Conservation (phyloP, 106 monocot species). For the Apostasia ramifera region DNA sequence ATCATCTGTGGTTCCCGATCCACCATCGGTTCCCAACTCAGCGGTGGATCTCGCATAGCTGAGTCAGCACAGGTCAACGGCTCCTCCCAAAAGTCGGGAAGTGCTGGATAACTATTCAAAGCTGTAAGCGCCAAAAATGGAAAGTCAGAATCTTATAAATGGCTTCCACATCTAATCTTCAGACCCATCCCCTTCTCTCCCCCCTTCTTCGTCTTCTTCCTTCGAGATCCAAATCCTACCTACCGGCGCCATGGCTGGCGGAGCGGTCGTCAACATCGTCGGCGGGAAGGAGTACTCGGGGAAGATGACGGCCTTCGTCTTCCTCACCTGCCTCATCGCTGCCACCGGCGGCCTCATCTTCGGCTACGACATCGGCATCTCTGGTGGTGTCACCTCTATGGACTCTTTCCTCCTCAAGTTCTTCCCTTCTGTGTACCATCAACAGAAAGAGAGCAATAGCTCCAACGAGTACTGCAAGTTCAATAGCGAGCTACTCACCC, state of each 20-base stretch:
- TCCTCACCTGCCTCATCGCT: constrained; percentile 10
- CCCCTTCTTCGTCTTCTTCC: no score
- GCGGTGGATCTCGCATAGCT: no score
- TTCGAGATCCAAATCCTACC: no score
- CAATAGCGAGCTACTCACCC: constrained; percentile 3
- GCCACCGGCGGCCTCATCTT: constrained; percentile 14
- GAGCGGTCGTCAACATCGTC: neutral
- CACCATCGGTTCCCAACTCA: no score
- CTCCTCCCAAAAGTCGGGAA: no score
- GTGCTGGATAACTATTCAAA: no score
- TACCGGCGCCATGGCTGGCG: constrained; percentile 1
- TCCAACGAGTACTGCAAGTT: constrained; percentile 8
- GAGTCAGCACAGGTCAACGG: no score
- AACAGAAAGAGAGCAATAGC: neutral
- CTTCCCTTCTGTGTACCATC: constrained; percentile 7
- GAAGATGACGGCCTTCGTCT: constrained; percentile 6
- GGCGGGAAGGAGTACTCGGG: constrained; percentile 7
- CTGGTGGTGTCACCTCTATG: constrained; percentile 9
- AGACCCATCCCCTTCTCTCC: no score
- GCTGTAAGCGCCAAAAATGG: no score
- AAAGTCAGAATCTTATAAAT: no score
- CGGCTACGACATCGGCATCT: constrained; percentile 14
- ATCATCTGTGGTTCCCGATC: no score
- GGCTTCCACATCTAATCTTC: no score
- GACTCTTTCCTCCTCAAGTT: constrained; percentile 3